Evolutionary conservation across 768 basidiomycete genomes (phyloP), one percentile per base, ranked within the genome.

Genomic region (Sporobolomyces phaffii): DNA sequence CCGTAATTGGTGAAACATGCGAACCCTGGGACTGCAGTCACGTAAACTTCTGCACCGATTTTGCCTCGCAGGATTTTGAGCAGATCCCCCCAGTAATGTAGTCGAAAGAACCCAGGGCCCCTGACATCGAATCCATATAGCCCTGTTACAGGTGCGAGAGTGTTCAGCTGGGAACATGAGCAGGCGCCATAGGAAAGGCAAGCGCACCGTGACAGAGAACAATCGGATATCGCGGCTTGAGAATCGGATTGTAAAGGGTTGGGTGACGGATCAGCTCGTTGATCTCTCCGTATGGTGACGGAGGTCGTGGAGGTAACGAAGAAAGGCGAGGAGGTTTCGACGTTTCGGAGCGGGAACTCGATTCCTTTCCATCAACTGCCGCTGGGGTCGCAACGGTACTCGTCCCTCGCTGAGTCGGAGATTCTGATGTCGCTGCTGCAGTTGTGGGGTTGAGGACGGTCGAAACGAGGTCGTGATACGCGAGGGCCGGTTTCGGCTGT

Each of bases 31-130:
- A 98, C 96, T 1, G 88, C 86, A 0, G 94, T 93, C 22, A 98
- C 90, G 62, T 97, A 85, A n/a, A 98, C 92, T 68, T 97, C 90
- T 29, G 90, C 92, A 18, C 90, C 89, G 17, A 98, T 81, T 68
- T 82, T 87, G 59, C 87, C 82, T 62, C 87, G 83, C 20, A 98
- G 82, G 17, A 93, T 84, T 14, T 82, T 84, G 36, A 97, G 81
- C 5, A 97, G 85, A 63, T 90, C 89, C 0, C 86, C 84, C 96
- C 96, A 99, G 76, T 99, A 99, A 66, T 97, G 91, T 77, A 90
- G 83, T 2, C 70, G 66, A 29, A 65, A 68, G 57, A 61, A 68
- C 1, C 58, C 54, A 1, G 68, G 68, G 1, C 62, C 69, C 22
- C 66, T 65, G 0, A 90, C 87, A 73, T 94, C 92, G 75, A 96